A percentile compares a stretch with the other conserved stretches of the same genome.
phyloP scores from a whole-genome alignment of 805 yeast species.

The Nakazawaea anatomiae region DNA sequence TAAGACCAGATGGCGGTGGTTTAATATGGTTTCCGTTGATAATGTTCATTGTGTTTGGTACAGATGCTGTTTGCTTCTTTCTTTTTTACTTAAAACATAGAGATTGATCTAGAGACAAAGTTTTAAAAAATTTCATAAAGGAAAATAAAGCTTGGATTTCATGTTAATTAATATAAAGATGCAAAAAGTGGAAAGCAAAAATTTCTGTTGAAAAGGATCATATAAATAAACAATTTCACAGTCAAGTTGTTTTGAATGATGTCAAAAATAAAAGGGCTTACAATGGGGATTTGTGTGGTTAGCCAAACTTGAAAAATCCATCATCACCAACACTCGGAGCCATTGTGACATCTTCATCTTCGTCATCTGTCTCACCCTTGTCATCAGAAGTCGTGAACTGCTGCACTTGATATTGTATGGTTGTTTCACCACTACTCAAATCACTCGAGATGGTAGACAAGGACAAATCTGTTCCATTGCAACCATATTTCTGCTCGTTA shows the following conservation, averaged over 20 bases:
- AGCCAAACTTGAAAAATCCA: slow-evolving; percentile 11
- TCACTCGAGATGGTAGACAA: slow-evolving; percentile 2
- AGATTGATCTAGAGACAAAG: not conserved
- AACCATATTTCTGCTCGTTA: not conserved
- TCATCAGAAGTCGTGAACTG: not conserved
- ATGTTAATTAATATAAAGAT: too few relatives aligned
- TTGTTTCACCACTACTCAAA: slow-evolving; percentile 2
- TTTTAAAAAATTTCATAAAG: too few relatives aligned
- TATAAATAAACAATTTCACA: too few relatives aligned
- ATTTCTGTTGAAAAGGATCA: too few relatives aligned
- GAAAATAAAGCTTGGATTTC: too few relatives aligned
- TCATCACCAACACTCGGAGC: slow-evolving; percentile 8
- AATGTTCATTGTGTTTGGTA: slow-evolving; percentile 16
- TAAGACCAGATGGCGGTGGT: slow-evolving; percentile 23
- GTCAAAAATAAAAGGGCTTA: not conserved
- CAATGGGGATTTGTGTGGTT: not conserved
- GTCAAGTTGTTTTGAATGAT: too few relatives aligned
- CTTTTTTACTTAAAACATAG: not conserved
- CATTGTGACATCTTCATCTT: slow-evolving; percentile 1
- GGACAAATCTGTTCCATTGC: not conserved
- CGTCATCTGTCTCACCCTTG: not conserved
- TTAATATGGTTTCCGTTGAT: slow-evolving; percentile 24
- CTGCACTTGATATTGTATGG: slow-evolving; percentile 1
- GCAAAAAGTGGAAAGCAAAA: too few relatives aligned
- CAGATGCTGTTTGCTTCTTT: slow-evolving; percentile 14